Base-by-base conservation (phyloP, 371 early-diverging fungal genomes). In the Circinella umbellata region DNA sequence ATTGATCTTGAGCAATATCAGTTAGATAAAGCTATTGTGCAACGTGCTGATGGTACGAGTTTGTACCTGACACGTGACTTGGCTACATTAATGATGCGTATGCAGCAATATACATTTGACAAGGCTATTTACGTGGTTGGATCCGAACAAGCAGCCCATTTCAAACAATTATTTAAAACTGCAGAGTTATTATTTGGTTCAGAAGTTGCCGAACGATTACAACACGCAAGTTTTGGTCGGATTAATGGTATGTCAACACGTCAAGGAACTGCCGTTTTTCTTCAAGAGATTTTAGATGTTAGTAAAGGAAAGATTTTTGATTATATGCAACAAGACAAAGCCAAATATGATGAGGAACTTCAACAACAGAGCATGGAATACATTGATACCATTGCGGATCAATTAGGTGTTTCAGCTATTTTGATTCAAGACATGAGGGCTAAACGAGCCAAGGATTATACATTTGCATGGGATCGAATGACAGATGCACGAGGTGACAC, bases 31-130 rank as follows among this genome's bases (percentile, higher is more conserved):
- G 91, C 94, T 0, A 75, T 95, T 1, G 81, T 99, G 37, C 86
- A 89, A 62, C 95, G 97, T 76, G 84, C 84, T 13, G 98, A 99
- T 83, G 99, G 98, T 5, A 64, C 68, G 9, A 92, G 98, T 60
- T 80, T 99, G n/a, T 99, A 99, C 75, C 76, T 97, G 18, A 96
- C 99, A 3, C 90, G 99, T 55, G 99, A 99, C 76, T 86, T 99
- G 64, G 99, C 96, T 11, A 94, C 95, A 13, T 92, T 96, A 39
- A 78, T 92, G 69, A 89, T 95, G 76, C 91, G 99, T 46, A 81
- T 87, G 46, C 87, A 92, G 37, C 78, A 77, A 51, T 96, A 93
- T 79, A 73, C 87, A 20, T 96, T 97, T 77, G 92, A 96, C 69
- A 88, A 93, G 71, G 88, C 95, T 49, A 79, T 94, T 67, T 99